Conservation (phyloP, 176 grass and related monocot species). For the Pontederia paniculata region DNA sequence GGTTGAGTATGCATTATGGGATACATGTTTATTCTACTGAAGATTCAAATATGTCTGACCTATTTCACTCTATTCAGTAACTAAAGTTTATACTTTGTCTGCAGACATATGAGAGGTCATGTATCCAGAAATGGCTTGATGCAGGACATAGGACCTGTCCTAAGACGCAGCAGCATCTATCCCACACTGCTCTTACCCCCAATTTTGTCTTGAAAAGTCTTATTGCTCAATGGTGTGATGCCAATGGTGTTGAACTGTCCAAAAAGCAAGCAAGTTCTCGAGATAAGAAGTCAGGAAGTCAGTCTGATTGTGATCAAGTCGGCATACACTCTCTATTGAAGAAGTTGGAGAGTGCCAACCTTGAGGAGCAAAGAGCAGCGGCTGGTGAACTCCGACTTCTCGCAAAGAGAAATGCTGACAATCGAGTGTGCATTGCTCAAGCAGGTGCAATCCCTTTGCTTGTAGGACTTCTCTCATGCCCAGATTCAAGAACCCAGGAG, state of each 20-base stretch:
- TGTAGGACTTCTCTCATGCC: constrained; percentile 68
- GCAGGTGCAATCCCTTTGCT: constrained; percentile 73
- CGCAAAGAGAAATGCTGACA: constrained; percentile 88
- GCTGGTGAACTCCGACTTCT: constrained; percentile 88
- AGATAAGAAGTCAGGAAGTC: constrained; percentile 43
- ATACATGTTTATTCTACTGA: too few relatives aligned
- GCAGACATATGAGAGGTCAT: constrained; percentile 84
- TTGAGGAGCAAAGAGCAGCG: constrained; percentile 71
- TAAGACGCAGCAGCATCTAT: constrained; percentile 63
- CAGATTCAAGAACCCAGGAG: constrained; percentile 71
- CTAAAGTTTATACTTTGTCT: background rate
- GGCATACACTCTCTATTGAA: constrained; percentile 54
- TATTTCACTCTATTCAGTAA: background rate
- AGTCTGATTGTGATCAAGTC: constrained; percentile 50
- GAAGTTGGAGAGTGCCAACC: constrained; percentile 45
- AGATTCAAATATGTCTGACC: background rate
- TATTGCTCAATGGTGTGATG: constrained; percentile 91
- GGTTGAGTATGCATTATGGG: too few relatives aligned
- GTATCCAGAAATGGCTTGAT: constrained; percentile 97
- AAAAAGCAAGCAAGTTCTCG: constrained; percentile 38
- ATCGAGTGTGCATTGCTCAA: constrained; percentile 82
- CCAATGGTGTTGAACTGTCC: constrained; percentile 71
- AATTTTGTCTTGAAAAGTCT: constrained; percentile 94
- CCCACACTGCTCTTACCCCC: constrained; percentile 59
- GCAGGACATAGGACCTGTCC: constrained; percentile 89